Conservation (phyloP, 768 basidiomycete genomes). For the Phylloporus sp. region DNA sequence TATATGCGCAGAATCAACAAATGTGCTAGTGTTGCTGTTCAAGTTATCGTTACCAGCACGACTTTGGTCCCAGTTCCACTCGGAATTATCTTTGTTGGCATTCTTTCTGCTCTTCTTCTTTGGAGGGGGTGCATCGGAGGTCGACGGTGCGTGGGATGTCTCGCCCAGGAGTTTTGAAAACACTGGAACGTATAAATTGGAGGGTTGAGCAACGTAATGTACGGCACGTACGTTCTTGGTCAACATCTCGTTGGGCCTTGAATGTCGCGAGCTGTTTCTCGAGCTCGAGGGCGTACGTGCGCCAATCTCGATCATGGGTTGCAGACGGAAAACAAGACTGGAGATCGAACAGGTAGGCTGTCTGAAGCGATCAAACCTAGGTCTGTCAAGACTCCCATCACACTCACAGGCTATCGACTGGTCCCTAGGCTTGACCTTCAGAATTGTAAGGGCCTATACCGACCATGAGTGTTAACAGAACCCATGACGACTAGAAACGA, state of each 20-base stretch:
- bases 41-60: slow-evolving; percentile 10
- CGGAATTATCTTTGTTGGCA: slow-evolving; percentile 10
- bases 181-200: slow-evolving; percentile 11
- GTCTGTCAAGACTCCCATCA: not conserved
- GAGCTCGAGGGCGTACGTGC: slow-evolving; percentile 28
- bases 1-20: slow-evolving; percentile 1
- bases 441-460: slow-evolving; percentile 16
- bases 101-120: slow-evolving; percentile 29
- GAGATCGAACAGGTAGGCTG: slow-evolving; percentile 29
- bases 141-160: slow-evolving; percentile 9
- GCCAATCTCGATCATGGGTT: slow-evolving; percentile 17
- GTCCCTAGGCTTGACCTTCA: slow-evolving; percentile 26
- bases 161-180: slow-evolving; percentile 17
- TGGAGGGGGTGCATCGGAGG: slow-evolving; percentile 18
- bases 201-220: not conserved
- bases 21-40: not conserved
- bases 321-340: slow-evolving; percentile 23
- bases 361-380: not conserved
- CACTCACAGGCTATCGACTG: slow-evolving; percentile 23
- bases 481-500: too few species aligned
- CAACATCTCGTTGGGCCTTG: slow-evolving; percentile 19
- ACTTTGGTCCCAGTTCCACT: slow-evolving; percentile 22
- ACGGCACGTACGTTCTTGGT: slow-evolving; percentile 21
- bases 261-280: slow-evolving; percentile 21
- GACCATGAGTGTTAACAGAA: not conserved